Conservation (phyloP, 2,329 filamentous ascomycete species). For the Aureobasidium melanogenum region DNA sequence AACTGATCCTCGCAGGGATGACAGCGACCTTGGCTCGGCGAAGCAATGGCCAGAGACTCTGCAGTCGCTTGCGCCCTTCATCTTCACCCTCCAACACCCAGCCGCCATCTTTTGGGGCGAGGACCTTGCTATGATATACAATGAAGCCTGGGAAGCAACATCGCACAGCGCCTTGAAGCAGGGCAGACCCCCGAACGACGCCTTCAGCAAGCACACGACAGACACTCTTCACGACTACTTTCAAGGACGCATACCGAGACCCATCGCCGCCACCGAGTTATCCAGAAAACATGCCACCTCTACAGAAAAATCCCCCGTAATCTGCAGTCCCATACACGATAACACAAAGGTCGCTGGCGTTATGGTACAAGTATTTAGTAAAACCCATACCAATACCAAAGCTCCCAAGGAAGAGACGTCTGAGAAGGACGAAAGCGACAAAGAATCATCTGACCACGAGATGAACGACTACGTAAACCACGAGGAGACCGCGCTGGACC, state of each 20-base stretch:
- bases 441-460: not conserved
- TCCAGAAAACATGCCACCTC: constrained; percentile 3
- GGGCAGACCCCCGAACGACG: constrained; percentile 26
- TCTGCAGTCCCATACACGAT: constrained; percentile 19
- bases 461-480: not conserved
- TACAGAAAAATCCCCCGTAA: constrained; percentile 14
- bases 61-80: constrained; percentile 21
- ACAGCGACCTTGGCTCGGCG: constrained; percentile 25
- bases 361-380: constrained; percentile 19
- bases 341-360: constrained; percentile 13
- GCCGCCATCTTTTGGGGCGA: constrained; percentile 35
- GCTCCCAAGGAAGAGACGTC: not conserved
- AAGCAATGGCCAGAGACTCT: constrained; percentile 28
- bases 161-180: constrained; percentile 27
- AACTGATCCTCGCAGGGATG: constrained; percentile 7
- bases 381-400: not conserved
- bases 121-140: constrained; percentile 31
- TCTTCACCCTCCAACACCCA: constrained; percentile 33
- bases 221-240: constrained; percentile 25
- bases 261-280: constrained; percentile 17
- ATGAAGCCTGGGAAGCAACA: constrained; percentile 32
- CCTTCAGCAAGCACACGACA: constrained; percentile 27
- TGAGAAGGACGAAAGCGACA: not conserved
- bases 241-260: constrained; percentile 17
- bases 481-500: constrained; percentile 19